phyloP scores from a whole-genome alignment of 1,284 basidiomycete species.

The Coniferiporia weirii region DNA sequence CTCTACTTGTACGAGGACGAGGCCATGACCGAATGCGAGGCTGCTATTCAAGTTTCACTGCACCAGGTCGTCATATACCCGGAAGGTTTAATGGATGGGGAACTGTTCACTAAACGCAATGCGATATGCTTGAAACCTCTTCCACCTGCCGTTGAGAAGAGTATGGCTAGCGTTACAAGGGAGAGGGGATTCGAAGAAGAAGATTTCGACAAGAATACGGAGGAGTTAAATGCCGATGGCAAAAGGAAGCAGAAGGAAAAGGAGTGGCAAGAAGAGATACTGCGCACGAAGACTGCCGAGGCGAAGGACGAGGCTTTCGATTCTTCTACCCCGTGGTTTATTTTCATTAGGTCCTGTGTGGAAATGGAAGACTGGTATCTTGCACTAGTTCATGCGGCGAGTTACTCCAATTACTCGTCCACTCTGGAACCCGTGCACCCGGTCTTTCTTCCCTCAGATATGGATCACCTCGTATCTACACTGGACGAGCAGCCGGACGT shows the following conservation, averaged over 20 bases:
- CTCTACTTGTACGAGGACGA: slow-evolving; percentile 92
- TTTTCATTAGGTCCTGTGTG: slow-evolving; percentile 79
- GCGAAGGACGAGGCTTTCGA: slow-evolving; percentile 47
- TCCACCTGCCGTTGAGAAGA: slow-evolving; percentile 25
- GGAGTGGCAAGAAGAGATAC: slow-evolving; percentile 40
- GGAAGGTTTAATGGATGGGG: slow-evolving; percentile 71
- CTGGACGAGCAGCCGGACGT: slow-evolving; percentile 92
- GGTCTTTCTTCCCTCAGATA: slow-evolving; percentile 76
- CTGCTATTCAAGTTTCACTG: slow-evolving; percentile 72
- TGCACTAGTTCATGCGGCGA: slow-evolving; percentile 72
- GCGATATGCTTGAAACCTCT: slow-evolving; percentile 70
- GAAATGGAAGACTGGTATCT: slow-evolving; percentile 98
- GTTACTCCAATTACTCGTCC: slow-evolving; percentile 50
- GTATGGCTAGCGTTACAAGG: slow-evolving; percentile 47
- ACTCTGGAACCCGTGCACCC: slow-evolving; percentile 50
- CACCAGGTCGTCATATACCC: slow-evolving; percentile 75
- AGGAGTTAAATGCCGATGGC: slow-evolving; percentile 30
- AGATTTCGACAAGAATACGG: slow-evolving; percentile 35
- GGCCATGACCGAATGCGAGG: slow-evolving; percentile 79
- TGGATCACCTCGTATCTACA: slow-evolving; percentile 78
- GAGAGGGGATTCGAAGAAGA: slow-evolving; percentile 44
- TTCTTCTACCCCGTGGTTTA: slow-evolving; percentile 71
- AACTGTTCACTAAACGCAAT: slow-evolving; percentile 85
- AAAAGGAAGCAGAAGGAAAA: slow-evolving; percentile 42
- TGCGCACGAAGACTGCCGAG: slow-evolving; percentile 40